Conservation (phyloP, 2,329 filamentous ascomycete species). For the Fonsecaea erecta region DNA sequence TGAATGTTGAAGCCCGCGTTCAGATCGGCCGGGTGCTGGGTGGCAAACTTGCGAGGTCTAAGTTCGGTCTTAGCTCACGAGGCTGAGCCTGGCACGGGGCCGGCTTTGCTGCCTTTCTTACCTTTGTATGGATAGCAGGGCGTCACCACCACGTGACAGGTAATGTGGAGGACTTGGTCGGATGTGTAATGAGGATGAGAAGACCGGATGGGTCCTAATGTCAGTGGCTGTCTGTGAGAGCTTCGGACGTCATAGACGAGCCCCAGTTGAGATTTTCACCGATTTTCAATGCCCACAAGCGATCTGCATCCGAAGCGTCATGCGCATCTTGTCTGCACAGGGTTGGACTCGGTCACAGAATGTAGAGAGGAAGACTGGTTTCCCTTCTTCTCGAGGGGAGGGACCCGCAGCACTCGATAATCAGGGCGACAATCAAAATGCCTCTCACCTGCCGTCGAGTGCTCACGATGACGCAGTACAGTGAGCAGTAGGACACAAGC, state of each 20-base stretch:
- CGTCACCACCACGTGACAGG: neutral
- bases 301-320: neutral
- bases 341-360: neutral
- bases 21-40: conserved; percentile 3
- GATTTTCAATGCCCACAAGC: neutral
- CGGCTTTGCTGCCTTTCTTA: neutral
- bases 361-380: neutral
- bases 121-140: neutral
- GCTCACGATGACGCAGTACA: neutral
- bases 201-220: too few species aligned
- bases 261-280: neutral
- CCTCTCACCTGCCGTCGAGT: neutral
- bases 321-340: neutral
- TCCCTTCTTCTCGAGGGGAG: neutral
- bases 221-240: neutral
- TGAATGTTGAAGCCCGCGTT: neutral
- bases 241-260: neutral
- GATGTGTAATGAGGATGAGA: too few species aligned
- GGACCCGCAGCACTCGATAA: neutral
- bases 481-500: neutral
- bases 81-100: conserved; percentile 10
- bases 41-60: neutral
- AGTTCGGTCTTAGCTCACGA: conserved; percentile 4
- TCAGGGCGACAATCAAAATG: neutral
- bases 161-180: too few species aligned